phyloP scores from a whole-genome alignment of 106 monocot genomes.

The Allium cepa region DNA sequence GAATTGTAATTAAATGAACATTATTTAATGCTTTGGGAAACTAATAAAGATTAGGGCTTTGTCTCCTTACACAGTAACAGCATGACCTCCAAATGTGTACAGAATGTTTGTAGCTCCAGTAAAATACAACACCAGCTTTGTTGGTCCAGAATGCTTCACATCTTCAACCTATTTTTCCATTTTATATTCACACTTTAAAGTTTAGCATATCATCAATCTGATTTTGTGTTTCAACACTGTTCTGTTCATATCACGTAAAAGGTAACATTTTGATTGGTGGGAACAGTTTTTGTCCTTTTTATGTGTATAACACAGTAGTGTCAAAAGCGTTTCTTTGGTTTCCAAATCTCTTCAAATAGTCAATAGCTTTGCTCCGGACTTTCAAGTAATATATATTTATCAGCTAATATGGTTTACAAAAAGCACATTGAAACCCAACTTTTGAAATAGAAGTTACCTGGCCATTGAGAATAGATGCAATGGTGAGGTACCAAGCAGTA shows the following conservation, averaged over 20 bases:
- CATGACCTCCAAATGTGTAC: slow-evolving; percentile 78
- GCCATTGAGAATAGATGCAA: slow-evolving; percentile 62
- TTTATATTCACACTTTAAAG: too few species aligned
- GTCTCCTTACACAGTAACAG: slow-evolving; percentile 80
- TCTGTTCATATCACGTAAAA: not conserved
- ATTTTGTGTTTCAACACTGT: not conserved
- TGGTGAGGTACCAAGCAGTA: slow-evolving; percentile 71
- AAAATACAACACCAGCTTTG: slow-evolving; percentile 66
- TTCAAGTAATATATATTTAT: too few species aligned
- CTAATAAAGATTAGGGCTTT: slow-evolving; percentile 1
- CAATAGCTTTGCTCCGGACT: too few species aligned
- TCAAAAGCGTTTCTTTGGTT: too few species aligned
- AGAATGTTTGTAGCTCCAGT: slow-evolving; percentile 85
- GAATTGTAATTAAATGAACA: not conserved
- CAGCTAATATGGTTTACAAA: too few species aligned
- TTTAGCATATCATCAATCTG: too few species aligned
- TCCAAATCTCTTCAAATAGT: too few species aligned
- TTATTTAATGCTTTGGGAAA: too few species aligned
- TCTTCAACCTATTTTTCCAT: slow-evolving; percentile 39
- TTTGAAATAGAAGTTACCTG: slow-evolving; percentile 27
- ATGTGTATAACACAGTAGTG: too few species aligned
- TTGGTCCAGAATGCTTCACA: slow-evolving; percentile 69
- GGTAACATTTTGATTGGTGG: not conserved
- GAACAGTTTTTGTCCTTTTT: not conserved
- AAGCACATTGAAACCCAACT: too few species aligned